Conservation (phyloP, 208 protist species). For the Acanthamoeba healyi region DNA sequence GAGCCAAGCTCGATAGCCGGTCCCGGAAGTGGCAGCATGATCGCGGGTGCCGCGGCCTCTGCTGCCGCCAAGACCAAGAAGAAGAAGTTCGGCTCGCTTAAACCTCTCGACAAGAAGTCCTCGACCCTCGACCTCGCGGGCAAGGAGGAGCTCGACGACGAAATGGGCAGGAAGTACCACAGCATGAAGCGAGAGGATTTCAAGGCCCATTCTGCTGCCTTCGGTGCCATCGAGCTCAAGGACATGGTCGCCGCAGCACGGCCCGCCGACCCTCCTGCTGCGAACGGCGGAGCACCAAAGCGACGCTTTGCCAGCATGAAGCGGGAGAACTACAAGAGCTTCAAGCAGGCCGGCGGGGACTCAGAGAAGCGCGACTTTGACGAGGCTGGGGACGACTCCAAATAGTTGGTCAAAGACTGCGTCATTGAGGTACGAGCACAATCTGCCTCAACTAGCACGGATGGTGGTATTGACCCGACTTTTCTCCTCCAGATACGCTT, state of each 20-base stretch:
- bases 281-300: neutral
- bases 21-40: neutral
- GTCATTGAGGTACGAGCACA: too few relatives aligned
- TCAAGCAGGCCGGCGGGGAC: neutral
- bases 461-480: too few relatives aligned
- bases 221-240: constrained; percentile 25
- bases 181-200: constrained; percentile 24
- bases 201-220: constrained; percentile 16
- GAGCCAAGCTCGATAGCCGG: neutral
- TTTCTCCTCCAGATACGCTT: too few relatives aligned
- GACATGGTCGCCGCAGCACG: neutral
- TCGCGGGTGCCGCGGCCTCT: too few relatives aligned
- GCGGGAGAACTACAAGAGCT: constrained; percentile 16
- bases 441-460: too few relatives aligned
- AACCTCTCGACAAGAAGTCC: neutral
- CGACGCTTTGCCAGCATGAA: constrained; percentile 34
- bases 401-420: too few relatives aligned
- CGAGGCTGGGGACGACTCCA: neutral
- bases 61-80: neutral
- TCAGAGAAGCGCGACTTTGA: neutral
- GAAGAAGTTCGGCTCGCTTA: neutral
- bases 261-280: neutral
- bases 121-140: neutral
- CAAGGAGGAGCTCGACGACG: neutral
- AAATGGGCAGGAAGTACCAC: neutral